phyloP scores from a whole-genome alignment of 1,284 basidiomycete genomes.

The Cryptococcus depauperatus region DNA sequence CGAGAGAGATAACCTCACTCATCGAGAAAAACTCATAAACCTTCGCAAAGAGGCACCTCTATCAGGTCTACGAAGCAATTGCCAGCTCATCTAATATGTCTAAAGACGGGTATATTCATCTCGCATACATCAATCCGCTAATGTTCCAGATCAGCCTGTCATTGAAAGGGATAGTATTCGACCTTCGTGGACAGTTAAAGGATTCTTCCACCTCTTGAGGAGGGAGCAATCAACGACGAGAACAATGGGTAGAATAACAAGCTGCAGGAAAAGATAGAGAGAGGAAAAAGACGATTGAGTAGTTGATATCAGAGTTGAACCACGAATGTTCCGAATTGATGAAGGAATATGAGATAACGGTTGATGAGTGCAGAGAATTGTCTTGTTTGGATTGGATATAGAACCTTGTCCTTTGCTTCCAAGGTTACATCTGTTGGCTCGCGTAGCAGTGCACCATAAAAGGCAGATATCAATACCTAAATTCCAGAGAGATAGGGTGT shows the following conservation, averaged over 20 bases:
- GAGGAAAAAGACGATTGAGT: slow-evolving; percentile 4
- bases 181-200: background rate
- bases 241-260: background rate
- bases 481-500: background rate
- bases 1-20: background rate
- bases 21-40: slow-evolving; percentile 6
- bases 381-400: slow-evolving; percentile 9
- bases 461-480: no score
- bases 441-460: no score
- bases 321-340: slow-evolving; percentile 4
- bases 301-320: slow-evolving; percentile 7
- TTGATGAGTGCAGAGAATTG: slow-evolving; percentile 6
- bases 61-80: slow-evolving; percentile 5
- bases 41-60: slow-evolving; percentile 4
- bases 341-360: slow-evolving; percentile 5
- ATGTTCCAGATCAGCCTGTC: background rate
- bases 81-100: background rate
- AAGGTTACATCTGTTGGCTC: no score
- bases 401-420: no score
- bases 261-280: slow-evolving; percentile 1
- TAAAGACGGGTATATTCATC: background rate
- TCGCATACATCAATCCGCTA: background rate
- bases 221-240: background rate
- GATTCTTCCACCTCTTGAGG: slow-evolving; percentile 2
- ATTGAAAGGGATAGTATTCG: background rate